Percentiles rank a stretch among this genome's conserved stretches.
These are phyloP conservation scores for Cardamine resedifolia DNA, from an alignment of 345 rosid genomes.

Conservation along the genomic window DNA sequence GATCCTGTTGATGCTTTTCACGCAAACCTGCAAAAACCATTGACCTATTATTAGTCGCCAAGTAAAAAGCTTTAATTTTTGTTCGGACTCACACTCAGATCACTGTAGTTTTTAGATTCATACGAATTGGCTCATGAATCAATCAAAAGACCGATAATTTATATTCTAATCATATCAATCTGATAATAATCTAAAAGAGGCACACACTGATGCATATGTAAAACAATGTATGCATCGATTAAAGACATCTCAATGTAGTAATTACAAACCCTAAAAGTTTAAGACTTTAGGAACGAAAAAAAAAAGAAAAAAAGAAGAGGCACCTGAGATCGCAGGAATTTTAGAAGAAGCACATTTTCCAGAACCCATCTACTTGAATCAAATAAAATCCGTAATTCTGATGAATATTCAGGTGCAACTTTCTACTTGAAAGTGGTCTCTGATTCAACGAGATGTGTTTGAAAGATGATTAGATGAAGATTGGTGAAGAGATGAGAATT, in stretches of 20 bases:
- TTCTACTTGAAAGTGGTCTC: background rate
- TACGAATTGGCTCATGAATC: background rate
- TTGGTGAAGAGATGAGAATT: conserved; percentile 6
- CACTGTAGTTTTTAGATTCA: background rate
- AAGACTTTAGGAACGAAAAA: background rate
- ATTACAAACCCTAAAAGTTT: conserved; percentile 6
- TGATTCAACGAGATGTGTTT: background rate
- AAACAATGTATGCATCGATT: conserved; percentile 15
- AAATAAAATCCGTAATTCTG: background rate
- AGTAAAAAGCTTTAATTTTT: background rate
- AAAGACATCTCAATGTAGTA: background rate
- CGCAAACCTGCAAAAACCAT: conserved; percentile 28
- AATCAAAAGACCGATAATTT: background rate
- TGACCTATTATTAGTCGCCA: conserved; percentile 5
- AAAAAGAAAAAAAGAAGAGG: background rate
- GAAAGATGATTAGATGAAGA: background rate
- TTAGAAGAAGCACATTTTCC: conserved; percentile 9
- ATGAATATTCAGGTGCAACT: background rate
- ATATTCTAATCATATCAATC: background rate
- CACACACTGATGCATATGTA: background rate
- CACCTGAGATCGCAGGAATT: conserved; percentile 36
- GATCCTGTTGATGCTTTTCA: conserved; percentile 43
- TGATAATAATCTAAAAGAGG: background rate
- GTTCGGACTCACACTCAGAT: too few species aligned
- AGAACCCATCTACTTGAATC: conserved; percentile 31